Percentiles rank a stretch among this genome's conserved stretches.
Conservation (phyloP, 2,329 filamentous ascomycete genomes). For the Aspergillus persii region DNA sequence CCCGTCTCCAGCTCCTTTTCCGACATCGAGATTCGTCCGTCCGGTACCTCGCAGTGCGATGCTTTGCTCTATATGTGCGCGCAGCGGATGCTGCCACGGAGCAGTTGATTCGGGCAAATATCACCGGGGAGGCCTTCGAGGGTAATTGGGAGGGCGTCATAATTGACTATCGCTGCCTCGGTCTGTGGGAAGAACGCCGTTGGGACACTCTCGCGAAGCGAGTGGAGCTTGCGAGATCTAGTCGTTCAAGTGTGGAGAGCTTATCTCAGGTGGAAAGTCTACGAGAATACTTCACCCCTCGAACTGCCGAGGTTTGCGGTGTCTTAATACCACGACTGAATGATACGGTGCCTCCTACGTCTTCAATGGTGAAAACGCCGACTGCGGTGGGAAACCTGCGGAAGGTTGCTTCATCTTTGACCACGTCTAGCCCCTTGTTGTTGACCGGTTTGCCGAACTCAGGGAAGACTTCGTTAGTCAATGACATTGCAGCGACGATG, state of each 20-base stretch:
- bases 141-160: conserved; percentile 72
- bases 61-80: conserved; percentile 75
- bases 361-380: conserved; percentile 64
- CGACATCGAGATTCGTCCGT: conserved; percentile 57
- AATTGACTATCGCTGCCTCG: conserved; percentile 76
- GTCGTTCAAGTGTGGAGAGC: conserved; percentile 20
- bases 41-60: conserved; percentile 76
- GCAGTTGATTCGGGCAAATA: conserved; percentile 64
- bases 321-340: conserved; percentile 62
- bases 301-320: conserved; percentile 64
- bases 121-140: conserved; percentile 62
- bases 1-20: conserved; percentile 68
- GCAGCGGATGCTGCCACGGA: conserved; percentile 78
- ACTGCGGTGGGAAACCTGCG: conserved; percentile 73
- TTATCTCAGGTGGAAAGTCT: conserved; percentile 28
- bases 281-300: conserved; percentile 50
- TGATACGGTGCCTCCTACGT: conserved; percentile 48
- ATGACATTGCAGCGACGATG: conserved; percentile 76
- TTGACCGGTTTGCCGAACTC: conserved; percentile 80
- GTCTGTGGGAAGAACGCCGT: conserved; percentile 62
- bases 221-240: conserved; percentile 22
- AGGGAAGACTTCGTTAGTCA: conserved; percentile 84
- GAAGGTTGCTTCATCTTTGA: conserved; percentile 65
- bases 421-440: conserved; percentile 68
- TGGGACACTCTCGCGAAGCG: conserved; percentile 43